phyloP scores from a whole-genome alignment of 2,329 filamentous ascomycete genomes.

The Byssochlamys sp. region DNA sequence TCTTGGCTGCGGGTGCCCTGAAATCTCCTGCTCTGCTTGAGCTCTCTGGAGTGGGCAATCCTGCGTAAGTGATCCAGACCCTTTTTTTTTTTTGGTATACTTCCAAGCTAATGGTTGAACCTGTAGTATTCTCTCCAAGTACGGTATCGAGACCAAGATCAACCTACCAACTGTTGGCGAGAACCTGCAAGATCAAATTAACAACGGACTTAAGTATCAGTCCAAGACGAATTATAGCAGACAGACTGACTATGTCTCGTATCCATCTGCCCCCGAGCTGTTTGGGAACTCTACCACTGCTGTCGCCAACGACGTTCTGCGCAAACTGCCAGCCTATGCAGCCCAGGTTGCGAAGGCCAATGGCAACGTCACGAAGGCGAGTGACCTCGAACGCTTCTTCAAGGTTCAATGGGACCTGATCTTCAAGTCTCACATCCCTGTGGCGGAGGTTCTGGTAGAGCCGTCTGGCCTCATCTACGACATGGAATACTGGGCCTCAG shows the following conservation, averaged over 20 bases:
- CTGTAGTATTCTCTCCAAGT: constrained; percentile 15
- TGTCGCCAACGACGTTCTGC: constrained; percentile 9
- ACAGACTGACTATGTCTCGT: constrained; percentile 10
- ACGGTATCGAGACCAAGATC: constrained; percentile 17
- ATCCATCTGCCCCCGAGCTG: constrained; percentile 13
- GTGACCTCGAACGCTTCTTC: constrained; percentile 15
- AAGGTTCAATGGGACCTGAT: constrained; percentile 20
- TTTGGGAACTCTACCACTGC: constrained; percentile 12
- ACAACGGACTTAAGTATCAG: constrained; percentile 9
- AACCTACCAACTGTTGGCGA: constrained; percentile 36
- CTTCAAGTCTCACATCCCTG: constrained; percentile 16
- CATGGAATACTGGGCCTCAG: constrained; percentile 16
- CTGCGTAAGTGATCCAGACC: constrained; percentile 7
- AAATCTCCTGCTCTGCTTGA: constrained; percentile 50
- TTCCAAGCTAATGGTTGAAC: not conserved
- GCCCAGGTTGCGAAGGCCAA: constrained; percentile 13
- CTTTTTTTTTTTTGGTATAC: not conserved
- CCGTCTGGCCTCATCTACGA: constrained; percentile 10
- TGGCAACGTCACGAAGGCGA: constrained; percentile 13
- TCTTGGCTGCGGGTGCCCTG: constrained; percentile 51
- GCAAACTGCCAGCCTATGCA: constrained; percentile 15
- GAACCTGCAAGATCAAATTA: constrained; percentile 40
- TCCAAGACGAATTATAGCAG: constrained; percentile 7
- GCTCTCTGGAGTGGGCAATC: constrained; percentile 49
- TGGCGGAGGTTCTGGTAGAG: constrained; percentile 18